Evolutionary conservation across 306 rosid genomes (phyloP).

Genomic region (Acacia acuminata): DNA sequence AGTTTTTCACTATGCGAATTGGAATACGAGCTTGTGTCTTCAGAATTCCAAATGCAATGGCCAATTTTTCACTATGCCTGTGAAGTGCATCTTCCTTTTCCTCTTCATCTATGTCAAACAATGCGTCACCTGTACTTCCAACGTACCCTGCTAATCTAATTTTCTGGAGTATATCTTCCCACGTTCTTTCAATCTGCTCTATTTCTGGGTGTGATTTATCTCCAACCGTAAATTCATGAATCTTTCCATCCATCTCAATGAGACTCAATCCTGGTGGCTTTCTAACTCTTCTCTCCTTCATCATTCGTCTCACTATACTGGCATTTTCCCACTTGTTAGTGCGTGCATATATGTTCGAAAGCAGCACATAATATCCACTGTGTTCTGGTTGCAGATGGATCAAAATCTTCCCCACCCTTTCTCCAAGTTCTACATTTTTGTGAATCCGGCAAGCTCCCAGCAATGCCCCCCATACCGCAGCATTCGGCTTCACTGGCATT

Average conservation of each 20-base stretch:
- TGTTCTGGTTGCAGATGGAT: slow-evolving; percentile 49
- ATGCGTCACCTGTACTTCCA: slow-evolving; percentile 44
- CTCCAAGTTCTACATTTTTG: slow-evolving; percentile 40
- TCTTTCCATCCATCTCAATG: slow-evolving; percentile 50
- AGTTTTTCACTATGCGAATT: slow-evolving; percentile 49
- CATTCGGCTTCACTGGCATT: slow-evolving; percentile 51
- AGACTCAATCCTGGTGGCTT: slow-evolving; percentile 47
- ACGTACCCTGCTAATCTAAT: slow-evolving; percentile 43
- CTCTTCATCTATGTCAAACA: slow-evolving; percentile 57
- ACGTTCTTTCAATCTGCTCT: slow-evolving; percentile 42
- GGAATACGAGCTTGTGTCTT: slow-evolving; percentile 34
- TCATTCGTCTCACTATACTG: slow-evolving; percentile 35
- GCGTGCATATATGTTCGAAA: slow-evolving; percentile 48
- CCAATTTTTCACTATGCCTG: slow-evolving; percentile 54
- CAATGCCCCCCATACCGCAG: slow-evolving; percentile 54
- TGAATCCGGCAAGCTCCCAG: slow-evolving; percentile 54
- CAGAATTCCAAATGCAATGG: slow-evolving; percentile 52
- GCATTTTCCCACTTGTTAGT: slow-evolving; percentile 50
- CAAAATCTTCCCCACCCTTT: slow-evolving; percentile 51
- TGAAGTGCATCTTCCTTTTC: slow-evolving; percentile 52
- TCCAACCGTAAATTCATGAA: slow-evolving; percentile 44
- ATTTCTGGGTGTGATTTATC: slow-evolving; percentile 51
- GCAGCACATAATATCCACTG: slow-evolving; percentile 50
- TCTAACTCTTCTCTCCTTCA: slow-evolving; percentile 47
- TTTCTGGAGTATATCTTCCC: slow-evolving; percentile 44